A percentile compares a stretch with the other conserved stretches of the same genome.
These are phyloP conservation scores for Phytophthora pistaciae DNA, from an alignment of 352 stramenopile species.

Conservation along the genomic window DNA sequence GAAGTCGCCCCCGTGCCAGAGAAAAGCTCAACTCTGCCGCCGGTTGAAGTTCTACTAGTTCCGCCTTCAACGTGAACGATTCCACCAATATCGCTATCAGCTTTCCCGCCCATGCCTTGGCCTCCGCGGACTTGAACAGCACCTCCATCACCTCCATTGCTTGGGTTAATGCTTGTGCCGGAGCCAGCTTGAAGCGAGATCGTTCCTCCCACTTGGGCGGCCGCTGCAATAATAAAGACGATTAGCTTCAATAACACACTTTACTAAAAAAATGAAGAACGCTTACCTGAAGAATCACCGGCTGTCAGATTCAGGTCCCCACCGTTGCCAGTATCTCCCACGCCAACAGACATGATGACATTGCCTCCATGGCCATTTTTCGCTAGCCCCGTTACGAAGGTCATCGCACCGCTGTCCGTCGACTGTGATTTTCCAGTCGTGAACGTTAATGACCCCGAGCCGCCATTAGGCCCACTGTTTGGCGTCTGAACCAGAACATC, in stretches of 20 bases:
- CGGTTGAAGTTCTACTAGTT: slow-evolving; percentile 52
- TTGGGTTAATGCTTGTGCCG: slow-evolving; percentile 51
- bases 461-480: slow-evolving; percentile 56
- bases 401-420: slow-evolving; percentile 36
- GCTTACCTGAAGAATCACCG: slow-evolving; percentile 69
- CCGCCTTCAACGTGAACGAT: slow-evolving; percentile 72
- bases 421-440: slow-evolving; percentile 29
- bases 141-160: slow-evolving; percentile 73
- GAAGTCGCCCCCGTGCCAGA: slow-evolving; percentile 53
- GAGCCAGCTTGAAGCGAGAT: slow-evolving; percentile 60
- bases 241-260: not conserved
- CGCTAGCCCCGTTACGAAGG: slow-evolving; percentile 31
- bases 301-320: slow-evolving; percentile 64
- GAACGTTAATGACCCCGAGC: slow-evolving; percentile 53
- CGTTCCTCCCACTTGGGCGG: slow-evolving; percentile 47
- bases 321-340: slow-evolving; percentile 34
- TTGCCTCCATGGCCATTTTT: slow-evolving; percentile 37
- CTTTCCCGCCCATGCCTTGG: slow-evolving; percentile 59
- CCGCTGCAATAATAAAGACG: slow-evolving; percentile 42
- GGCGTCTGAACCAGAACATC: slow-evolving; percentile 66
- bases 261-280: slow-evolving; percentile 3
- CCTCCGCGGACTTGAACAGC: slow-evolving; percentile 61
- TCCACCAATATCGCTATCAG: slow-evolving; percentile 57
- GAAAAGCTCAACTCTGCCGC: slow-evolving; percentile 71
- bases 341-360: slow-evolving; percentile 31